Evolutionary conservation across 2,329 filamentous ascomycete genomes (phyloP), one percentile per base, ranked within the genome.

Genomic region (Bipolaris gigantea): DNA sequence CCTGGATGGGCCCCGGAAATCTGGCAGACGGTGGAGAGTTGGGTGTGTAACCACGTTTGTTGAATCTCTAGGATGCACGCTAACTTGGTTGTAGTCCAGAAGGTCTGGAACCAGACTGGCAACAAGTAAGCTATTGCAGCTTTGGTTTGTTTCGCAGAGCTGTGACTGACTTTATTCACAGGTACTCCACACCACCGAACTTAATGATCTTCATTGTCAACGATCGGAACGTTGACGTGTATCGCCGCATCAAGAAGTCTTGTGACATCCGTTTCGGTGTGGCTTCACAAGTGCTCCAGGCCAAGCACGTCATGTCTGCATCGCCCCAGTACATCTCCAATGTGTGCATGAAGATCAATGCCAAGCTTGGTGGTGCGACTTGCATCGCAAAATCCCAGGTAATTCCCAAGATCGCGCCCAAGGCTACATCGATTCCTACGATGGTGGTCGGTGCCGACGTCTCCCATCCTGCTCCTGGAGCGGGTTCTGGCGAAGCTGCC

Each of bases 331-430:
- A 97, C 75, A 88, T 90, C 66, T 94, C 90, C 1, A 99, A 99
- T 58, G 91, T 99, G 0, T 84, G 86, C 60, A 94, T 99, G 90
- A 99, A 99, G 78, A 86, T 99, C 61, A 97, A 99, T 65, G 89
- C 90, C 3, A 99, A 99, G 78, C 83, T 99, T 2, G 94, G 94
- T 13, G 94, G 94, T 5, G 83, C 85, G 0, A 97, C 91, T 1
- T 86, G 77, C 56, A 74, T 79, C 46, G 80, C 78, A 2, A 64
- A 80, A 65, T 66, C 75, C 11, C 40, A 75, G 19, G 67, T 73
- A 9, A 65, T 73, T 25, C 59, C 60, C 2, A 72, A 66, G 64
- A 55, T 72, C 15, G 59, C 60, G 4, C 64, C 64, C 1, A 61
- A 54, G 52, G 56, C 60, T 0, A 42, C 53, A 2, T 56, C 64